Percentiles rank a stretch among this genome's conserved stretches.
Conservation (phyloP, 495 filamentous ascomycete species). For the Penicillium herquei region DNA sequence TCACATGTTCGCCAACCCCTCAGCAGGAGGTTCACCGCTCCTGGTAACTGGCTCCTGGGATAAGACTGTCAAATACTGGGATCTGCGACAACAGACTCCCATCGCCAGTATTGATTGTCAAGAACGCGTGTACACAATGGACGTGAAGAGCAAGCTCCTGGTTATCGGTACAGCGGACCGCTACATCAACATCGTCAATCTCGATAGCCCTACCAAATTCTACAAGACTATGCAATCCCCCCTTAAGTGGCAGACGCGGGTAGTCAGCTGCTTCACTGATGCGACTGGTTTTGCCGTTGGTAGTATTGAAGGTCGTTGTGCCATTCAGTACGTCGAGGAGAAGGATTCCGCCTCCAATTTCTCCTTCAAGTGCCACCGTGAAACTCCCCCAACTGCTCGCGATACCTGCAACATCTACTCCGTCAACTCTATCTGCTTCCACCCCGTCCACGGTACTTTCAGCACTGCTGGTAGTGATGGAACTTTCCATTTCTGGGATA, state of each 20-base stretch:
- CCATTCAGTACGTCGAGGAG: slow-evolving; percentile 85
- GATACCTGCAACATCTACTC: slow-evolving; percentile 78
- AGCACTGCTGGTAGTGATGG: slow-evolving; percentile 87
- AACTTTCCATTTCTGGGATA: slow-evolving; percentile 90
- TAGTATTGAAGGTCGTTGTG: slow-evolving; percentile 85
- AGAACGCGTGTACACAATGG: slow-evolving; percentile 86
- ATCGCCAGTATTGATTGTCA: slow-evolving; percentile 65
- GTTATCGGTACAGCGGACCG: slow-evolving; percentile 84
- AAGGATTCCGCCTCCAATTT: slow-evolving; percentile 82
- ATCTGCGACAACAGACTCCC: slow-evolving; percentile 65
- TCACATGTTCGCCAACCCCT: slow-evolving; percentile 63
- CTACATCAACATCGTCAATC: slow-evolving; percentile 82
- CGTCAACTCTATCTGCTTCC: slow-evolving; percentile 87
- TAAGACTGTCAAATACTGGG: slow-evolving; percentile 95
- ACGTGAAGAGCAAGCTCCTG: slow-evolving; percentile 73
- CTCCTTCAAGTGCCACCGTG: slow-evolving; percentile 91
- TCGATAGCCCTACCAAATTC: slow-evolving; percentile 72
- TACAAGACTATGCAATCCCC: slow-evolving; percentile 83
- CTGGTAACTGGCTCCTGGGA: slow-evolving; percentile 94
- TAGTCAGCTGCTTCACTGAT: slow-evolving; percentile 81
- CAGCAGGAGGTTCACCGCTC: slow-evolving; percentile 54
- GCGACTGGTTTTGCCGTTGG: slow-evolving; percentile 82
- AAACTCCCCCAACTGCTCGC: slow-evolving; percentile 60
- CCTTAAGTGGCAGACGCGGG: slow-evolving; percentile 83
- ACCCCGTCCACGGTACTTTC: slow-evolving; percentile 85